Base-by-base conservation (phyloP, 495 filamentous ascomycete genomes). In the Penicillium canariense region DNA sequence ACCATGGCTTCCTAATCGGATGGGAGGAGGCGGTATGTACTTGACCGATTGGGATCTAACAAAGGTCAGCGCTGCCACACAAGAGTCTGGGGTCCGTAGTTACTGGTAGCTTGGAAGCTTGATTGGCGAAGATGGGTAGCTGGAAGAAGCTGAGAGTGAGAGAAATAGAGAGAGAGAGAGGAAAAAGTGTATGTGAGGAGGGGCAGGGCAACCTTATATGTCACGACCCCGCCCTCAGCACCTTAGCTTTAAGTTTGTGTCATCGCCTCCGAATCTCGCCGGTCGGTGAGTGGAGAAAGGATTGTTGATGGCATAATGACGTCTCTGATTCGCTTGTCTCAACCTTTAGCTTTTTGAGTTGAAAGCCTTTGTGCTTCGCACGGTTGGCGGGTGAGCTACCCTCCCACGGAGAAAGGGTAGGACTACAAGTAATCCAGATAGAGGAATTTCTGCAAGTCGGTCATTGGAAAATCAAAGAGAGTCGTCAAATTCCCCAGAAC, bases 1-100 rank as follows among this genome's bases (percentile, higher is more conserved):
- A 65, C 59, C 72, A 75, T 73, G 69, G 61, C 73, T 77, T 70
- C 72, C 73, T 64, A 68, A 39, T 35, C 20, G 52, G 15, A 40
- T 25, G 50, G 35, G 61, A 50, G 54, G 50, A n/a, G 62, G 62
- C 59, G 53, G 26, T 55, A 58, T 65, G 61, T 67, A 67, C 65
- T 60, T 65, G 26, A 50, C 35, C 55, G 52, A 35, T 56, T 45
- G 27, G 35, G 40, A 51, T 58, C 51, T 59, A 46, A 17, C 39
- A 25, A 53, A 9, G 38, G 60, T 68, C 31, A 68, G 65, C 56
- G 25, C 44, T 50, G 54, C 23, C 25, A 10, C n/a, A 14, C 31
- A 26, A 14, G 26, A 0, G 9, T 15, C 30, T 27, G 18, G 34
- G 44, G 31, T 5, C 32, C 10, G 53, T 66, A 67, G 56, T 67